Evolutionary conservation across 2,329 filamentous ascomycete species (phyloP), one percentile per base, ranked within the genome.

Genomic region (Aurifilum marmelostoma): DNA sequence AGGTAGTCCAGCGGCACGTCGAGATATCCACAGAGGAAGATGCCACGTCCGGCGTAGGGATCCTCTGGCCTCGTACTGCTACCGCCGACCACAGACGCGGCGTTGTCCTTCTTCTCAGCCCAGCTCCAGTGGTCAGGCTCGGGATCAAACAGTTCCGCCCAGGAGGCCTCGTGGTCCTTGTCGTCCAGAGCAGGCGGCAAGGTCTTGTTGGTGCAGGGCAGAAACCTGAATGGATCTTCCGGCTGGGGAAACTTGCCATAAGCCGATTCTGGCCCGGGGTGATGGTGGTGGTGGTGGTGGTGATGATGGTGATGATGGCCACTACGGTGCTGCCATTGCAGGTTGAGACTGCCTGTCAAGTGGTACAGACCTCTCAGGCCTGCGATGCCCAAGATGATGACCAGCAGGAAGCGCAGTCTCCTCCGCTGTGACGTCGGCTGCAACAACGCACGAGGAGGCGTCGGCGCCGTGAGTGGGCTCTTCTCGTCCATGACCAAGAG

Each of bases 1-100:
- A 78, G 81, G 73, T 84, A 83, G 74, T 85, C 83, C 4, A 84
- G 77, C 1, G 83, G 83, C 5, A 83, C 82, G 34, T 84, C 82
- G 11, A 84, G 76, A 68, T 82, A 85, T 18, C 83, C 83, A 67
- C 83, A 85, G 8, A 85, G 76, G 71, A 80, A 85, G 67, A 85
- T 80, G 11, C 82, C 82, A 12, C 81, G 80, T 12, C 77, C 80
- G 1, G 74, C 72, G 65, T 80, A 81, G 1, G 76, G 76, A 58
- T 80, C 78, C 24, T 73, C 47, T 8, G 37, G 16, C 66, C 52
- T 56, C 12, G 18, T 47, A 47, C 21, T 7, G n/a, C 43, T 7
- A 8, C 43, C 18, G 18, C 18, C 43, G 3, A 18, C 39, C 41
- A 43, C 12, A 29, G 2, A 69, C 67, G 4, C 65, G 56, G 11